These are phyloP conservation scores for Tolypocladium cylindrosporum DNA, from an alignment of 2,329 filamentous ascomycete genomes.

Conservation along the genomic window DNA sequence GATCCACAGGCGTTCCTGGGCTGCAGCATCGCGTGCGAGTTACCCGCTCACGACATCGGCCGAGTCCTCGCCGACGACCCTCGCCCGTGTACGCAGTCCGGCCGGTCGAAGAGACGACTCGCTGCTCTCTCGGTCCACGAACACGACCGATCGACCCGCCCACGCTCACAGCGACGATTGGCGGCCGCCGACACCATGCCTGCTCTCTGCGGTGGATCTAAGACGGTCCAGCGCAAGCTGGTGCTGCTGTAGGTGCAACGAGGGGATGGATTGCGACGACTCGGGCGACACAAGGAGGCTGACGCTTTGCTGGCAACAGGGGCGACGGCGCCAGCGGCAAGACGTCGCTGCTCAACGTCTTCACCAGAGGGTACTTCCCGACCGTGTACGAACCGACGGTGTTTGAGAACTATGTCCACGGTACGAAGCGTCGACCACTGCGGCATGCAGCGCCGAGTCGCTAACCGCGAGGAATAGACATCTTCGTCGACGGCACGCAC, in stretches of 20 bases:
- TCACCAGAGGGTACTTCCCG: slow-evolving; percentile 95
- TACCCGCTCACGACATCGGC: not conserved
- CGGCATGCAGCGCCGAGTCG: slow-evolving; percentile 1
- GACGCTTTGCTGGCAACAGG: slow-evolving; percentile 33
- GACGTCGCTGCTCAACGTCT: slow-evolving; percentile 94
- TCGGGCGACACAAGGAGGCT: not conserved
- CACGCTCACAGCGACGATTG: not conserved
- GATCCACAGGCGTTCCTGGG: not conserved
- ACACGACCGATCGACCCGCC: not conserved
- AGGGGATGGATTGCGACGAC: not conserved
- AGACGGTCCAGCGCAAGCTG: slow-evolving; percentile 92
- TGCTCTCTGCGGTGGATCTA: slow-evolving; percentile 55
- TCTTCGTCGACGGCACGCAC: slow-evolving; percentile 95
- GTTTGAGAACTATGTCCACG: slow-evolving; percentile 98
- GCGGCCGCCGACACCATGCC: not conserved
- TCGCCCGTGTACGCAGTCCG: not conserved
- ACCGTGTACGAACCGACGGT: slow-evolving; percentile 98
- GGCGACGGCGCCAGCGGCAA: slow-evolving; percentile 96
- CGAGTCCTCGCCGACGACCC: not conserved
- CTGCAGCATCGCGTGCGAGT: not conserved
- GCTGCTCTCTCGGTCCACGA: not conserved
- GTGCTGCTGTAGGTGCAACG: slow-evolving; percentile 60
- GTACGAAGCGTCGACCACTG: slow-evolving; percentile 35
- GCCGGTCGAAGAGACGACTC: not conserved
- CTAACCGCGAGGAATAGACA: slow-evolving; percentile 47